phyloP scores from a whole-genome alignment of 2,329 filamentous ascomycete species.

The Trichoderma sp. region DNA sequence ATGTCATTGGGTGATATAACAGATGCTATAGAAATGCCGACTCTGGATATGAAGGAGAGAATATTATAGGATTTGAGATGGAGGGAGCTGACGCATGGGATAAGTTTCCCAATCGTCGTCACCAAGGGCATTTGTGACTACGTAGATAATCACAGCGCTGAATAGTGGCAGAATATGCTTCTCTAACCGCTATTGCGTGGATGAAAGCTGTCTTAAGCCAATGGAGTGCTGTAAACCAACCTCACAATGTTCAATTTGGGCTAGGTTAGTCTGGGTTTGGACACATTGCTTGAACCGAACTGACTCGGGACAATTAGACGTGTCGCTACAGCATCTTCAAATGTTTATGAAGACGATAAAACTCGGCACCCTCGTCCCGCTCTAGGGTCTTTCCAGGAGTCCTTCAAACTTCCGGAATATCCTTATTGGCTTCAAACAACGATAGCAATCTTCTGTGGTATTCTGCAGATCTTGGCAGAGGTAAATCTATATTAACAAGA shows the following conservation, averaged over 20 bases:
- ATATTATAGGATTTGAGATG: constrained; percentile 33
- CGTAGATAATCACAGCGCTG: constrained; percentile 38
- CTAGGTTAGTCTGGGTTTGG: background rate
- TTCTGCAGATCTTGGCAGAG: background rate
- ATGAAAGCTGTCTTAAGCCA: constrained; percentile 1
- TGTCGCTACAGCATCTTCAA: background rate
- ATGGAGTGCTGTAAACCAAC: background rate
- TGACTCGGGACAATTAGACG: background rate
- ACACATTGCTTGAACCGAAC: background rate
- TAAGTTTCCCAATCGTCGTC: constrained; percentile 32
- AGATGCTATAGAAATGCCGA: background rate
- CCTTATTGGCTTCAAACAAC: background rate
- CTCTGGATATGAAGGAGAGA: constrained; percentile 30
- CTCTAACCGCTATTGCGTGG: constrained; percentile 18
- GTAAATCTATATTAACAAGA: background rate
- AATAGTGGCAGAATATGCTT: constrained; percentile 29
- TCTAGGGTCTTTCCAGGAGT: background rate
- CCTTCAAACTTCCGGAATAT: background rate
- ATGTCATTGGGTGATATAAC: background rate
- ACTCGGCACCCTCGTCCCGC: no score
- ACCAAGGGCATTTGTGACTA: constrained; percentile 39
- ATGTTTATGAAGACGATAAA: background rate
- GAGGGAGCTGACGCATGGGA: constrained; percentile 30
- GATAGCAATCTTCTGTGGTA: background rate
- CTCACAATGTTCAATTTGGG: background rate